These are phyloP conservation scores for Aspergillus caelatus DNA, from an alignment of 2,329 filamentous ascomycete species.

Conservation along the genomic window DNA sequence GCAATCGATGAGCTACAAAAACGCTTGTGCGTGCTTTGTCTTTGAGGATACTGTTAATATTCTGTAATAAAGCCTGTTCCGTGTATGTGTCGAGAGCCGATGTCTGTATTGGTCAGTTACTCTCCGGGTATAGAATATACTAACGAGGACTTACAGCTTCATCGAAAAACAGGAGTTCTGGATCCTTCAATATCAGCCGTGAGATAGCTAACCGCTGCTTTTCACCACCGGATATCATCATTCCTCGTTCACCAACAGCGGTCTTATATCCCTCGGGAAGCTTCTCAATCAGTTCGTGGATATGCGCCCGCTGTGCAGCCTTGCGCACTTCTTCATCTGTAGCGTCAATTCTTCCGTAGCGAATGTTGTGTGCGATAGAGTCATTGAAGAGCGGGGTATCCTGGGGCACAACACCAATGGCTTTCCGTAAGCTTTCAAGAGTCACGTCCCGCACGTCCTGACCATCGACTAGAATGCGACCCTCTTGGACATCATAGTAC, in stretches of 20 bases:
- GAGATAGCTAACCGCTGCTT: constrained; percentile 89
- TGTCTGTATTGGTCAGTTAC: constrained; percentile 52
- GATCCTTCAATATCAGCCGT: constrained; percentile 82
- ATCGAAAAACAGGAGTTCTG: constrained; percentile 89
- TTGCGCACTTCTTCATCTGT: constrained; percentile 71
- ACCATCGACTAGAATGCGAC: constrained; percentile 86
- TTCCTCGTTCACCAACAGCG: constrained; percentile 86
- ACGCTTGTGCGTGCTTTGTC: constrained; percentile 90
- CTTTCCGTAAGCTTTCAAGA: constrained; percentile 77
- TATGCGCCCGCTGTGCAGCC: constrained; percentile 79
- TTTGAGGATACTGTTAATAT: constrained; percentile 89
- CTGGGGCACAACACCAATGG: constrained; percentile 94
- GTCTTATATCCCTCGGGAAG: constrained; percentile 89
- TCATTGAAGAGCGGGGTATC: constrained; percentile 98
- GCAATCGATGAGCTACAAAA: constrained; percentile 88
- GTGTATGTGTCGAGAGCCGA: constrained; percentile 92
- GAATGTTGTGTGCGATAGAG: constrained; percentile 93
- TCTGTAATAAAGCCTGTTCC: constrained; percentile 83
- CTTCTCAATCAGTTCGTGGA: constrained; percentile 78
- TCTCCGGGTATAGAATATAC: not conserved
- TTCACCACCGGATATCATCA: constrained; percentile 96
- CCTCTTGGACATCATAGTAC: constrained; percentile 85
- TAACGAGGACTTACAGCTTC: constrained; percentile 65
- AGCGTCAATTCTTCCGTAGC: constrained; percentile 82
- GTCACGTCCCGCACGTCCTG: constrained; percentile 86